Evolutionary conservation across 2,329 filamentous ascomycete species (phyloP).

Genomic region (Xylariaceae sp.): DNA sequence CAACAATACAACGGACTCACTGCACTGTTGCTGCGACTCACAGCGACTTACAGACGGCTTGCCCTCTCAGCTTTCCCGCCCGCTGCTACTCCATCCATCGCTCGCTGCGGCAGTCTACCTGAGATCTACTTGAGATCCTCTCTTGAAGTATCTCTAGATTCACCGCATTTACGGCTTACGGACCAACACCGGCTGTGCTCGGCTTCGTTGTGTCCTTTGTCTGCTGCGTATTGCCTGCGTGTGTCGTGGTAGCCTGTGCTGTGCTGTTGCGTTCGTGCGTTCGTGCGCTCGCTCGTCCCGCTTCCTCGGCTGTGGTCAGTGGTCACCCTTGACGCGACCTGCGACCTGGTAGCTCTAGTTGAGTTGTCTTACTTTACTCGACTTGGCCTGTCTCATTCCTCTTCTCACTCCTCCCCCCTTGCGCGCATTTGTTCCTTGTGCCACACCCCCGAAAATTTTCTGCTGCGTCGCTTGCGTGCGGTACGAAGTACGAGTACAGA

Average conservation of each 20-base stretch:
- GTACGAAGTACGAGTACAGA: slow-evolving; percentile 19
- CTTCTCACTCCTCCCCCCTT: slow-evolving; percentile 26
- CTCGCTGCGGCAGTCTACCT: neutral
- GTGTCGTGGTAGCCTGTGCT: neutral
- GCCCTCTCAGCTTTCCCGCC: neutral
- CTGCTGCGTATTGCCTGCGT: slow-evolving; percentile 2
- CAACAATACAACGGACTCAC: too few relatives aligned
- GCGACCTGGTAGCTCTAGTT: slow-evolving; percentile 12
- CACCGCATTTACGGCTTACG: slow-evolving; percentile 24
- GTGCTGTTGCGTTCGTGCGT: slow-evolving; percentile 10
- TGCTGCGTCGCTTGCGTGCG: slow-evolving; percentile 25
- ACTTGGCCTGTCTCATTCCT: slow-evolving; percentile 29
- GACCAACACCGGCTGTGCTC: slow-evolving; percentile 20
- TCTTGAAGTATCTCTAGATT: slow-evolving; percentile 7
- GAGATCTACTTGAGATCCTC: too few relatives aligned
- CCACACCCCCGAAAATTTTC: slow-evolving; percentile 32
- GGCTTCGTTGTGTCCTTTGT: slow-evolving; percentile 4
- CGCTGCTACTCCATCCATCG: neutral
- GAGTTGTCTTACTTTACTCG: slow-evolving; percentile 29
- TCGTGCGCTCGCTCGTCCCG: slow-evolving; percentile 22
- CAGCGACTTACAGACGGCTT: neutral
- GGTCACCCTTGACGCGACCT: slow-evolving; percentile 30
- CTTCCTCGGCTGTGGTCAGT: slow-evolving; percentile 21
- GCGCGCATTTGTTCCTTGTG: slow-evolving; percentile 27
- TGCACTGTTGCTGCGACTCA: too few relatives aligned